A percentile compares a stretch with the other conserved stretches of the same genome.
Evolutionary conservation across 768 basidiomycete species (phyloP).

Genomic region (Dentipellis fragilis): DNA sequence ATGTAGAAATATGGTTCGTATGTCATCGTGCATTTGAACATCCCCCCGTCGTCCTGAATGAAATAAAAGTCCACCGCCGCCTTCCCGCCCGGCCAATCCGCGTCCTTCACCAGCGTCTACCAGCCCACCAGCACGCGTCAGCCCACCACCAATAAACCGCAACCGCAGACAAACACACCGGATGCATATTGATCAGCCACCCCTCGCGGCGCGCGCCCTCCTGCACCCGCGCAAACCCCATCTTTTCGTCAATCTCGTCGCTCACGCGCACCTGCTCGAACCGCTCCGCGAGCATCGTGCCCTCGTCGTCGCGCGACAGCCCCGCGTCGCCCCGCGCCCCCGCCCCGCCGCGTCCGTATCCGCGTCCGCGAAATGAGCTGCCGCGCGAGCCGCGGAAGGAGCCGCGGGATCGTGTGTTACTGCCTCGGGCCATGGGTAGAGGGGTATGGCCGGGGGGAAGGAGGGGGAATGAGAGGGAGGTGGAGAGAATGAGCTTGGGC

Average conservation of each 20-base stretch:
- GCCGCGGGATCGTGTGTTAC: slow-evolving; percentile 14
- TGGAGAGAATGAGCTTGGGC: neutral
- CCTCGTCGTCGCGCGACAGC: slow-evolving; percentile 79
- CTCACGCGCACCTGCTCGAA: slow-evolving; percentile 69
- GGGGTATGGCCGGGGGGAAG: too few species aligned
- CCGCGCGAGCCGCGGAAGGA: slow-evolving; percentile 34
- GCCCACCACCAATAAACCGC: neutral
- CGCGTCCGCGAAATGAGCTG: slow-evolving; percentile 24
- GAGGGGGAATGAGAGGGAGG: neutral
- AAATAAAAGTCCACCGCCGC: slow-evolving; percentile 96
- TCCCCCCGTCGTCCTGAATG: slow-evolving; percentile 90
- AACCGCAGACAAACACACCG: slow-evolving; percentile 41
- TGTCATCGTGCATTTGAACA: slow-evolving; percentile 89
- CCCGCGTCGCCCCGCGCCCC: slow-evolving; percentile 33
- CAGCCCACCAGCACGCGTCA: neutral
- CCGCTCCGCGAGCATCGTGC: slow-evolving; percentile 73
- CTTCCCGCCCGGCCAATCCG: slow-evolving; percentile 74
- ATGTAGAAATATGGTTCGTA: slow-evolving; percentile 96
- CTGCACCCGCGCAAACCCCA: slow-evolving; percentile 77
- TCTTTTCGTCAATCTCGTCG: slow-evolving; percentile 89
- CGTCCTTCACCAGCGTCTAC: slow-evolving; percentile 79
- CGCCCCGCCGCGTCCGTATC: slow-evolving; percentile 34
- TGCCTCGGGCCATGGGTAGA: slow-evolving; percentile 7
- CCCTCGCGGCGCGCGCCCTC: slow-evolving; percentile 75
- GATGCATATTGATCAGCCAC: slow-evolving; percentile 99